Evolutionary conservation across 495 filamentous ascomycete genomes (phyloP), one percentile per base, ranked within the genome.

Genomic region (Aspergillus heteromorphus): DNA sequence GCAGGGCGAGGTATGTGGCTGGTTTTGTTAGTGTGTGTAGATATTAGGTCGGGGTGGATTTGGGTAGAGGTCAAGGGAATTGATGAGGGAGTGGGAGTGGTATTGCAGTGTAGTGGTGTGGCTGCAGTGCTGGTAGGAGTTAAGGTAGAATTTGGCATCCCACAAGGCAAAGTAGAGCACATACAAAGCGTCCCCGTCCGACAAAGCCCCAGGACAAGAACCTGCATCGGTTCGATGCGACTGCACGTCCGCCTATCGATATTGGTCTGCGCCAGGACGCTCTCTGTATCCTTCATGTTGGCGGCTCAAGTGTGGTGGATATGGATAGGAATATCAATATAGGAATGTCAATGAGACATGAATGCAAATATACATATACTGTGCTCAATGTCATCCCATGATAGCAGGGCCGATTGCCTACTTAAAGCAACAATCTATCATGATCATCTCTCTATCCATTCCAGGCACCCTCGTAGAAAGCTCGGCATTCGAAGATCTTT

Each of bases 141-240:
- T n/a, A n/a, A n/a, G n/a, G n/a, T n/a, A n/a, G n/a, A n/a, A n/a
- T n/a, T n/a, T n/a, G n/a, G n/a, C n/a, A n/a, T n/a, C n/a, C n/a
- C n/a, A n/a, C n/a, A n/a, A n/a, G n/a, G n/a, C n/a, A n/a, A n/a
- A n/a, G n/a, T n/a, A n/a, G 30, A 25, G 52, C 4, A 45, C 52
- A 49, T 40, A 60, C 57, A 60, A 10, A 56, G 21, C 10, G 57
- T 60, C 17, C 57, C 57, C 8, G 57, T 60, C 18, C 57, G 40
- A 27, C 53, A 56, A 6, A 60, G 48, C 11, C 57, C 57, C 20
- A 60, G 43, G 14, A 60, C 49, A 8, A 60, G 45, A 13, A 60
- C 49, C 34, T 60, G 13, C 57, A 60, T 60, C 11, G 53, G 52
- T 19, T 48, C 41, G 6, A 57, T 49, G 34, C 55, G 55, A 17